These are phyloP conservation scores for Aureobasidium melanogenum DNA, from an alignment of 2,329 filamentous ascomycete genomes.

Conservation along the genomic window DNA sequence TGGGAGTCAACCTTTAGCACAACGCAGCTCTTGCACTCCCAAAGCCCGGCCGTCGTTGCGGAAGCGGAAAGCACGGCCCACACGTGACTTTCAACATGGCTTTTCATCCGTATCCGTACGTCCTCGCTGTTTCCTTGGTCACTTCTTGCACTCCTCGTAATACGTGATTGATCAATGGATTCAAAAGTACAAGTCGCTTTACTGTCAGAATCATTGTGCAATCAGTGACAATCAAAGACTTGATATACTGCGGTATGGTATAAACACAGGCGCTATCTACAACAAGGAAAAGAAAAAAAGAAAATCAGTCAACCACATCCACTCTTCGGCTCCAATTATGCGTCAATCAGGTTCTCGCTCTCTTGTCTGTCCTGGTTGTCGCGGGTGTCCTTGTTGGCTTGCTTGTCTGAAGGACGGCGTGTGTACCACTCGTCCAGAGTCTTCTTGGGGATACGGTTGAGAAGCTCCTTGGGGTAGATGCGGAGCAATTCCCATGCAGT, in stretches of 20 bases:
- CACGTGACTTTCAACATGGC: not conserved
- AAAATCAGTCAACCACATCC: not conserved
- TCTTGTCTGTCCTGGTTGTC: conserved; percentile 32
- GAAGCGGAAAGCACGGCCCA: not conserved
- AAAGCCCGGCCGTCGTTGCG: not conserved
- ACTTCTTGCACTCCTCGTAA: not conserved
- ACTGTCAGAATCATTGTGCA: not conserved
- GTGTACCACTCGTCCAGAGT: conserved; percentile 44
- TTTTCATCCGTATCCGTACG: not conserved
- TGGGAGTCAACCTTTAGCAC: not conserved
- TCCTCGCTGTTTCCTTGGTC: not conserved
- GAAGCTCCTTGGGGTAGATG: conserved; percentile 95
- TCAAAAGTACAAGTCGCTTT: not conserved
- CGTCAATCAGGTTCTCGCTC: conserved; percentile 18
- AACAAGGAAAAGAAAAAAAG: not conserved
- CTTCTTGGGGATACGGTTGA: conserved; percentile 66
- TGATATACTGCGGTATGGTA: conserved; percentile 12
- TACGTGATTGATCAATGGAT: not conserved
- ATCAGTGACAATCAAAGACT: not conserved
- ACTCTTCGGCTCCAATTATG: conserved; percentile 4
- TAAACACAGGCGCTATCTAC: conserved; percentile 11
- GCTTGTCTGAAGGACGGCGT: conserved; percentile 26
- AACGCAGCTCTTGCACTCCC: not conserved
- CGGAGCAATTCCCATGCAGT: conserved; percentile 92
- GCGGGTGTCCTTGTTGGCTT: conserved; percentile 36